phyloP scores from a whole-genome alignment of 2,329 filamentous ascomycete genomes.

The Phialemoniopsis sp. region DNA sequence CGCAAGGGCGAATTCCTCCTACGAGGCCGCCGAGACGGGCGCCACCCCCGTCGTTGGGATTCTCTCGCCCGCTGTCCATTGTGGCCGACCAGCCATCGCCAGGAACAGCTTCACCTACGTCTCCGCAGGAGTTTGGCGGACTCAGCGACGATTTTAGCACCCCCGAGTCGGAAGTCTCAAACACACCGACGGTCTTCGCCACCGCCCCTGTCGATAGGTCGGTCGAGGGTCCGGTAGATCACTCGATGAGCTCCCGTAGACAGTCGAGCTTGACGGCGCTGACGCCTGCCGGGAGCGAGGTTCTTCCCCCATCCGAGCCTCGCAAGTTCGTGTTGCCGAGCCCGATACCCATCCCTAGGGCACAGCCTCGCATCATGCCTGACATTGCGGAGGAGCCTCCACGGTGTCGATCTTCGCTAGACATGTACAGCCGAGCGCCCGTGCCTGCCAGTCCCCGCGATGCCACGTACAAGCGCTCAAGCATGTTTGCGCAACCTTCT shows the following conservation, averaged over 20 bases:
- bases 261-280: too few relatives aligned
- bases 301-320: too few relatives aligned
- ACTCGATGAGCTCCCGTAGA: too few relatives aligned
- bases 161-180: conserved; percentile 7
- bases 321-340: too few relatives aligned
- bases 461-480: conserved; percentile 15
- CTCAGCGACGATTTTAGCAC: background rate
- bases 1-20: too few relatives aligned
- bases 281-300: too few relatives aligned
- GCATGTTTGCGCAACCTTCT: conserved; percentile 14
- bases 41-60: conserved; percentile 41
- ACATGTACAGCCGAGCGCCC: conserved; percentile 17
- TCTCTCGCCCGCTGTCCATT: conserved; percentile 48
- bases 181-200: conserved; percentile 14
- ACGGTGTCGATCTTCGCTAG: conserved; percentile 21
- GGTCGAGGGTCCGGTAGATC: too few relatives aligned
- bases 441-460: conserved; percentile 9
- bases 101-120: conserved; percentile 15
- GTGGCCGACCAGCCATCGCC: conserved; percentile 51
- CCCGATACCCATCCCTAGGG: too few relatives aligned
- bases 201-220: background rate
- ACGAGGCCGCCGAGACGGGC: conserved; percentile 21
- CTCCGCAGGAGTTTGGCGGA: conserved; percentile 1
- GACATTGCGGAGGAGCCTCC: too few relatives aligned
- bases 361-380: too few relatives aligned